Percentiles rank a stretch among this genome's conserved stretches.
These are phyloP conservation scores for Extremus antarcticus DNA, from an alignment of 495 filamentous ascomycete genomes.

Conservation along the genomic window DNA sequence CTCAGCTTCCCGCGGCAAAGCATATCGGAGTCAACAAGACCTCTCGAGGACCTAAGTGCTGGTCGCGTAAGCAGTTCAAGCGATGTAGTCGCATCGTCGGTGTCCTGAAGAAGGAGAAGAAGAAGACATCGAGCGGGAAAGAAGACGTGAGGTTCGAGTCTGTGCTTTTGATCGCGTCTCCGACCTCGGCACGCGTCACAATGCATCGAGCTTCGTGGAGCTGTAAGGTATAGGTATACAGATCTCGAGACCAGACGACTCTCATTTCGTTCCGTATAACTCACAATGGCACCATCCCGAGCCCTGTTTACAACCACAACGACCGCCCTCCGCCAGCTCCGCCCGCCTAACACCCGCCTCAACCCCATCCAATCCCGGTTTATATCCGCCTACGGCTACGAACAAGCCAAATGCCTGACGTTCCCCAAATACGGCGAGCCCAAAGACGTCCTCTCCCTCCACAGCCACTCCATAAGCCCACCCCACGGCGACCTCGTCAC, in stretches of 20 bases:
- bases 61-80: too few relatives aligned
- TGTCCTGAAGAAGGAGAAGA: too few relatives aligned
- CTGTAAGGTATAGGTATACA: too few relatives aligned
- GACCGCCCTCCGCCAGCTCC: constrained; percentile 2
- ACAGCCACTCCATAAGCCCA: constrained; percentile 33
- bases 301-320: neutral
- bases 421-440: constrained; percentile 82
- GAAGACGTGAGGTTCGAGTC: too few relatives aligned
- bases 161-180: neutral
- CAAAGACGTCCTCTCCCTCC: constrained; percentile 54
- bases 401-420: constrained; percentile 84
- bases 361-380: constrained; percentile 23
- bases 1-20: too few relatives aligned
- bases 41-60: too few relatives aligned
- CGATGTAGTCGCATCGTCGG: too few relatives aligned
- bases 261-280: neutral
- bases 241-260: neutral
- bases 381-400: constrained; percentile 85
- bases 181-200: neutral
- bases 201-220: neutral
- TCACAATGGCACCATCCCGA: constrained; percentile 11
- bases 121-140: too few relatives aligned
- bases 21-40: too few relatives aligned
- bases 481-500: constrained; percentile 37
- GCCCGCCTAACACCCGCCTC: neutral